Evolutionary conservation across 2,329 filamentous ascomycete genomes (phyloP).

Genomic region (Colletotrichum falcatum): DNA sequence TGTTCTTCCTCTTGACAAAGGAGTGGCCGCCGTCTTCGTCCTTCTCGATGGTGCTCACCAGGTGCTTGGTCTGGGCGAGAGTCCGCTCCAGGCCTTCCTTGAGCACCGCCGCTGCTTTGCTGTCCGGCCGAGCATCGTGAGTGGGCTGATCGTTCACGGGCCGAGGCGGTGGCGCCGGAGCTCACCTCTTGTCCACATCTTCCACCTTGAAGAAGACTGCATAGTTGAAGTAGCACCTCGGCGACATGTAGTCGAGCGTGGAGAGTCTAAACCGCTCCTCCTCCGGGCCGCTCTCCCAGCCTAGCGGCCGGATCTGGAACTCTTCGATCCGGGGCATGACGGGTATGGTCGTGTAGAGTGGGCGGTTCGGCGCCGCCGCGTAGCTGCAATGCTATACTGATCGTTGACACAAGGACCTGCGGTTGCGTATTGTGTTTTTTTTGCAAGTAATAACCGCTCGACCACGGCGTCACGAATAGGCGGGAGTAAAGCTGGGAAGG

Average conservation of each 20-base stretch:
- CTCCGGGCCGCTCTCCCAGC: not conserved
- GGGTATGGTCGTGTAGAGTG: no score
- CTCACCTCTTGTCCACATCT: constrained; percentile 44
- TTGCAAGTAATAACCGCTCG: not conserved
- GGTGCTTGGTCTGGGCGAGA: not conserved
- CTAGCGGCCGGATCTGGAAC: not conserved
- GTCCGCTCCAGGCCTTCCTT: constrained; percentile 48
- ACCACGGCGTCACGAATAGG: no score
- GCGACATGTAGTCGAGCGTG: not conserved
- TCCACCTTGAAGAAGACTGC: constrained; percentile 1
- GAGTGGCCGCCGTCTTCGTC: not conserved
- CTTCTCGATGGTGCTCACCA: not conserved
- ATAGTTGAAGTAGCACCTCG: not conserved
- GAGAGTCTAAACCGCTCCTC: constrained; percentile 11
- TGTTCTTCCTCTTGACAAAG: not conserved
- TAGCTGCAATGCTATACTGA: not conserved
- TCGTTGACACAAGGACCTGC: not conserved
- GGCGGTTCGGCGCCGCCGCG: not conserved
- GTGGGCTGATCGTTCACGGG: not conserved
- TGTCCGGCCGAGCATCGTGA: not conserved
- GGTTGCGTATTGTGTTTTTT: not conserved
- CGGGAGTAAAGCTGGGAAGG: no score
- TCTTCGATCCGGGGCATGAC: constrained; percentile 47
- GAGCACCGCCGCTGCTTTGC: constrained; percentile 44
- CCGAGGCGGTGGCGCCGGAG: no score